Base-by-base conservation (phyloP, 148 eudicot genomes). In the Cornus suecica region DNA sequence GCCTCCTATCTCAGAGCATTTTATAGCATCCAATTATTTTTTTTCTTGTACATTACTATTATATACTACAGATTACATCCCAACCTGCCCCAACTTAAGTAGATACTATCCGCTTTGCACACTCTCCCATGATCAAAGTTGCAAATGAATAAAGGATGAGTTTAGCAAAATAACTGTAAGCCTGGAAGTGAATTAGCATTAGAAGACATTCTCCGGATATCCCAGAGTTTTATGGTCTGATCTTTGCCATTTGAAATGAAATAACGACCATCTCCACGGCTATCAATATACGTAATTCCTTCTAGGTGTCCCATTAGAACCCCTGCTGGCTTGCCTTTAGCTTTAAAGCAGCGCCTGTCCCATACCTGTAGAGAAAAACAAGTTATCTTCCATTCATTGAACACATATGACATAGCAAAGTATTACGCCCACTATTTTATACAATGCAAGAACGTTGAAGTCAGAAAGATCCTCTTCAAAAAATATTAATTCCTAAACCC, bases 201-300 rank as follows among this genome's bases (percentile, higher is more conserved):
- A 31, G 86, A 76, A 32, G 93, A 77, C 93, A 90, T 90, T 78
- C 79, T 90, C n/a, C 93, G 79, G 68, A 90, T 86, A 72, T 90
- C 96, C 96, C 96, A 91, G 29, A 91, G 80, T 70, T 91, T 91
- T 41, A 83, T 87, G 37, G 86, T 69, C 84, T 91, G 96, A 75
- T 91, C 96, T 87, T 91, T 91, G 23, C 96, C 93, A 80, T 89
- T 91, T 51, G 96, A 91, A 67, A 91, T 91, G 42, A 91, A 83
- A 77, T 91, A 87, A 25, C 91, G 87, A 25, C 96, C 96, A 85
- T 91, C 96, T 71, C 90, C 90, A 70, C 93, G 88, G 72, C 85
- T 86, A 67, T 91, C 93, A 73, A 91, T 83, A 70, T 80, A 87
- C 56, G 96, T 89, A 77, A 91, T 81, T 62, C 96, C 96, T 79